Percentiles rank a stretch among this genome's conserved stretches.
phyloP scores from a whole-genome alignment of 1,139 yeast species.

The Geotrichum bryndzae region DNA sequence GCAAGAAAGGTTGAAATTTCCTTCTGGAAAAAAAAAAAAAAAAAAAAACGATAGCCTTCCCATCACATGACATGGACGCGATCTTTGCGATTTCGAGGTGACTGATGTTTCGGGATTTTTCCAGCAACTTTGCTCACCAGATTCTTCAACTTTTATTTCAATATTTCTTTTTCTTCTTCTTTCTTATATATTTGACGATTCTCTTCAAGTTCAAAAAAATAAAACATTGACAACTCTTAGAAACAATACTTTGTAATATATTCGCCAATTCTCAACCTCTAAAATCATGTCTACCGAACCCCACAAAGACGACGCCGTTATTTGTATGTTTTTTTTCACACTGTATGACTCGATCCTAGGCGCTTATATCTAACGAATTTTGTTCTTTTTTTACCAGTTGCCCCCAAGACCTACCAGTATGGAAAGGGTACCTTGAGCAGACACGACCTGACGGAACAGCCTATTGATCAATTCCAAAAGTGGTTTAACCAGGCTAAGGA shows the following conservation, averaged over 20 bases:
- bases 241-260: not conserved
- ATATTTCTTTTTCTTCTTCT: not conserved
- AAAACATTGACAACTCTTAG: not conserved
- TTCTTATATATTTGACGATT: not conserved
- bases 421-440: conserved; percentile 59
- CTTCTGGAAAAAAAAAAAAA: not conserved
- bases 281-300: conserved; percentile 4
- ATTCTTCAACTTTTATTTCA: not conserved
- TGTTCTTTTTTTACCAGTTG: conserved; percentile 37
- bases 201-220: not conserved
- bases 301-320: conserved; percentile 15
- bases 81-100: not conserved
- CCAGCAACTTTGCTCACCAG: not conserved
- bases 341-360: not conserved
- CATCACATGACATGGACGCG: not conserved
- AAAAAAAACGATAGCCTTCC: not conserved
- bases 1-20: not conserved
- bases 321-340: conserved; percentile 11
- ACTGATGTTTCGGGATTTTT: not conserved
- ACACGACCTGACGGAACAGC: conserved; percentile 49
- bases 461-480: conserved; percentile 67
- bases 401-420: conserved; percentile 88
- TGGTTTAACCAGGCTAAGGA: conserved; percentile 84
- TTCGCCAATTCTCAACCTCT: not conserved
- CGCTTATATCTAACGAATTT: not conserved